Conservation (phyloP, 257 asterid species). For the Nicotiana sylvestris region DNA sequence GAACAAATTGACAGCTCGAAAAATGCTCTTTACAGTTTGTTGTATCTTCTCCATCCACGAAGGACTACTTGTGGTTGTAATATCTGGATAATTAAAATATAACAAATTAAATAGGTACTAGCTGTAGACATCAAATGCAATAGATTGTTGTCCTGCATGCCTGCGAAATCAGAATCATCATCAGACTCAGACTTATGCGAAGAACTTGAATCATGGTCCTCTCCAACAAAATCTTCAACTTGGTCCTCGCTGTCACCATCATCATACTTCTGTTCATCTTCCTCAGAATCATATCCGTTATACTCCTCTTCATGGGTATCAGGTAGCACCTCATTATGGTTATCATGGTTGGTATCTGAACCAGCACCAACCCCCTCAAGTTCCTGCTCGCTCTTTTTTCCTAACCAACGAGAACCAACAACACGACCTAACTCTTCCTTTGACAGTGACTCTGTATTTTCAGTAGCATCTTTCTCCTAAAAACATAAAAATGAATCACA, state of each 20-base stretch:
- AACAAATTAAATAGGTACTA: conserved; percentile 17
- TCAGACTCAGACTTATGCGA: conserved; percentile 56
- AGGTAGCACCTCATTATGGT: conserved; percentile 38
- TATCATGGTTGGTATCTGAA: conserved; percentile 37
- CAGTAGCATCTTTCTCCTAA: conserved; percentile 53
- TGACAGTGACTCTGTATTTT: conserved; percentile 60
- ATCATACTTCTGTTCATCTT: conserved; percentile 45
- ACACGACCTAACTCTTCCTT: conserved; percentile 92
- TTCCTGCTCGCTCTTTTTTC: conserved; percentile 54
- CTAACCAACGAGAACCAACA: conserved; percentile 94
- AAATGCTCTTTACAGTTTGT: conserved; percentile 52
- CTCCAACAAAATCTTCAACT: conserved; percentile 49
- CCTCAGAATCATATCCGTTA: conserved; percentile 63
- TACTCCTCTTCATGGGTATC: conserved; percentile 56
- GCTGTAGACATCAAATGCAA: background rate
- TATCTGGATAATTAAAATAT: conserved; percentile 46
- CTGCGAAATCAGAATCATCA: conserved; percentile 70
- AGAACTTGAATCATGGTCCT: conserved; percentile 63
- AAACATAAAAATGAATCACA: conserved; percentile 1
- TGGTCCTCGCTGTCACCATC: conserved; percentile 50
- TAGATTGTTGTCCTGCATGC: conserved; percentile 25
- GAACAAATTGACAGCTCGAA: conserved; percentile 71
- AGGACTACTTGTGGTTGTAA: conserved; percentile 42
- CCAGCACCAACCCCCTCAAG: conserved; percentile 43
- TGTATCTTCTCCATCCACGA: conserved; percentile 94